Conservation (phyloP, 2,329 filamentous ascomycete species). For the Dothistroma pini region DNA sequence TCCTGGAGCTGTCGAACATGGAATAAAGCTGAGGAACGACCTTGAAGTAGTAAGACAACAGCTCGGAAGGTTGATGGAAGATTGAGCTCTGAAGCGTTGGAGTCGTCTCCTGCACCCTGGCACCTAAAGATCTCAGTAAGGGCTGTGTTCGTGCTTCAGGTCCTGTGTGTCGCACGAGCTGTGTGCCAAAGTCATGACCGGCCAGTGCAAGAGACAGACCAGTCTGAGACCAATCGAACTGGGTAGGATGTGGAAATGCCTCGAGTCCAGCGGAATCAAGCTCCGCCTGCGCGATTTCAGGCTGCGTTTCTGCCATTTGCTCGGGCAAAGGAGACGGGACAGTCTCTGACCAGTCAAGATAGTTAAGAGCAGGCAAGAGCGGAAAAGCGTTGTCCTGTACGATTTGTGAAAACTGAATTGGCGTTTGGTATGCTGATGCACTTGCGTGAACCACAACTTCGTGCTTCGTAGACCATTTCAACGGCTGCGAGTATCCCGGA, state of each 20-base stretch:
- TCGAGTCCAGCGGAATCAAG: neutral
- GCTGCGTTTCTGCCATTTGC: neutral
- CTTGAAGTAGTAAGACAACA: slow-evolving; percentile 24
- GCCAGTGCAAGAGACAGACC: neutral
- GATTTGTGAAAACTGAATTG: neutral
- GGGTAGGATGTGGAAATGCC: neutral
- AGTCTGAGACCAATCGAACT: neutral
- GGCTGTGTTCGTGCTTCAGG: neutral
- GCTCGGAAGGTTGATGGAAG: slow-evolving; percentile 18
- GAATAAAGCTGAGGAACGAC: slow-evolving; percentile 21
- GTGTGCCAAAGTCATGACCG: neutral
- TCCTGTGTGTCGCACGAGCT: neutral
- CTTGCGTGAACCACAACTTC: slow-evolving; percentile 1
- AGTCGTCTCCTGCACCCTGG: slow-evolving; percentile 3
- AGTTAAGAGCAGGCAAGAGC: neutral
- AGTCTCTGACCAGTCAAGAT: neutral
- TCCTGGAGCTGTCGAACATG: slow-evolving; percentile 19
- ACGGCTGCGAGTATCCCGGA: slow-evolving; percentile 8
- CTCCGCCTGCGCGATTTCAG: neutral
- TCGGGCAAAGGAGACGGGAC: neutral
- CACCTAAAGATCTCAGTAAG: slow-evolving; percentile 18
- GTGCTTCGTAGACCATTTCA: slow-evolving; percentile 16
- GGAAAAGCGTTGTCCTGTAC: neutral
- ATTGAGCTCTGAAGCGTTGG: slow-evolving; percentile 13
- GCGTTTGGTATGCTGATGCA: neutral